These are phyloP conservation scores for Plasmodium vinckei DNA, from an alignment of 169 alveolate genomes.

Conservation along the genomic window DNA sequence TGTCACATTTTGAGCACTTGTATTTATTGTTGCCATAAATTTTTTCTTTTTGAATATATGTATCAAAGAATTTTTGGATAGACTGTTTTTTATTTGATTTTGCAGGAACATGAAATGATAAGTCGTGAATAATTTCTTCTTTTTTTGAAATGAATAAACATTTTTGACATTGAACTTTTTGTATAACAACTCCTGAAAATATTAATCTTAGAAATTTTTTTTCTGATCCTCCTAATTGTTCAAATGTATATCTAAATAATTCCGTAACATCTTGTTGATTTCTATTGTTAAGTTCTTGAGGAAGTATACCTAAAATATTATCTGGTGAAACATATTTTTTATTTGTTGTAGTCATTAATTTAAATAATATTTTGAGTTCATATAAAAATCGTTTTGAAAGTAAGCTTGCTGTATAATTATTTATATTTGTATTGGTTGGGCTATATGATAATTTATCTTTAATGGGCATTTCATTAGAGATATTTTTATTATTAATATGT, in stretches of 20 bases:
- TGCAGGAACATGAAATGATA: slow-evolving; percentile 80
- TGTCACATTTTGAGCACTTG: slow-evolving; percentile 83
- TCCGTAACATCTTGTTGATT: slow-evolving; percentile 89
- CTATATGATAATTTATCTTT: neutral
- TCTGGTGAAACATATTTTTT: slow-evolving; percentile 77
- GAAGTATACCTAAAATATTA: slow-evolving; percentile 76
- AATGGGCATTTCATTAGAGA: neutral
- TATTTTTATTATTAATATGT: neutral
- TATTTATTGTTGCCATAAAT: slow-evolving; percentile 84
- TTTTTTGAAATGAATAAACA: slow-evolving; percentile 80
- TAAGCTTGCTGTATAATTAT: no score
- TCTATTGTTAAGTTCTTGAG: slow-evolving; percentile 75
- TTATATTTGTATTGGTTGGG: neutral
- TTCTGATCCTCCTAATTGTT: slow-evolving; percentile 80
- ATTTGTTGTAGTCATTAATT: slow-evolving; percentile 77
- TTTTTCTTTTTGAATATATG: slow-evolving; percentile 81
- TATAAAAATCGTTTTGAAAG: slow-evolving; percentile 17
- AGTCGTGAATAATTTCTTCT: slow-evolving; percentile 82
- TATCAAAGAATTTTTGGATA: slow-evolving; percentile 83
- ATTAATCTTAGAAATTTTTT: slow-evolving; percentile 80
- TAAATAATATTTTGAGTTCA: slow-evolving; percentile 71
- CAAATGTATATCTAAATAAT: slow-evolving; percentile 79
- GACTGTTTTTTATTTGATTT: slow-evolving; percentile 46
- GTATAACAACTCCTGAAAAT: slow-evolving; percentile 85
- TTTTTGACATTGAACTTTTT: slow-evolving; percentile 82